A percentile compares a stretch with the other conserved stretches of the same genome.
Evolutionary conservation across 176 grass and related monocot species (phyloP).

Genomic region (Musa beccarii): DNA sequence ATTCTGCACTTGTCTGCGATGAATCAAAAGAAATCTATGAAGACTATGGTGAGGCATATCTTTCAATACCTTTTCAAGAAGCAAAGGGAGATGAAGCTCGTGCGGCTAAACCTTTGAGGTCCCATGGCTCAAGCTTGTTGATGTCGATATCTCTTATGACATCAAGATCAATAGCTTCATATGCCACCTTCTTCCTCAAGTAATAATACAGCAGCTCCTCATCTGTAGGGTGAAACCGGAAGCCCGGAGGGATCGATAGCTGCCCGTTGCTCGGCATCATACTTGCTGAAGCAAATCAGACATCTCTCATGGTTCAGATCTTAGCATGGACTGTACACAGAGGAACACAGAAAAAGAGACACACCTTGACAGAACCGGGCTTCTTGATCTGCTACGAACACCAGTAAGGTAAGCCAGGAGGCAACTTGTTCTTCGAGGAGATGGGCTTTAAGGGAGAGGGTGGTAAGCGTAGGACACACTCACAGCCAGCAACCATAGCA

Average conservation of each 20-base stretch:
- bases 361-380: neutral
- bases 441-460: neutral
- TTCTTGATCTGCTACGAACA: neutral
- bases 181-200: slow-evolving; percentile 92
- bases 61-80: no score
- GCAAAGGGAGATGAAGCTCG: no score
- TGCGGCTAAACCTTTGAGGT: slow-evolving; percentile 62
- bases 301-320: no score
- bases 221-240: slow-evolving; percentile 92
- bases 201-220: slow-evolving; percentile 99
- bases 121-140: slow-evolving; percentile 96
- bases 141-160: slow-evolving; percentile 92
- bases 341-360: neutral
- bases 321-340: no score
- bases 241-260: slow-evolving; percentile 75
- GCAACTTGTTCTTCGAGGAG: neutral
- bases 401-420: neutral
- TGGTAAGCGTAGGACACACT: neutral
- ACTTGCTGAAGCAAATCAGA: slow-evolving; percentile 3
- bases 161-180: slow-evolving; percentile 95
- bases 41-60: no score
- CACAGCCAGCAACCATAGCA: neutral
- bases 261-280: slow-evolving; percentile 55
- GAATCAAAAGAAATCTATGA: neutral
- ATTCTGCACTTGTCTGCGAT: slow-evolving; percentile 83